A percentile compares a stretch with the other conserved stretches of the same genome.
phyloP scores from a whole-genome alignment of 768 basidiomycete species.

The Suillus sp. region DNA sequence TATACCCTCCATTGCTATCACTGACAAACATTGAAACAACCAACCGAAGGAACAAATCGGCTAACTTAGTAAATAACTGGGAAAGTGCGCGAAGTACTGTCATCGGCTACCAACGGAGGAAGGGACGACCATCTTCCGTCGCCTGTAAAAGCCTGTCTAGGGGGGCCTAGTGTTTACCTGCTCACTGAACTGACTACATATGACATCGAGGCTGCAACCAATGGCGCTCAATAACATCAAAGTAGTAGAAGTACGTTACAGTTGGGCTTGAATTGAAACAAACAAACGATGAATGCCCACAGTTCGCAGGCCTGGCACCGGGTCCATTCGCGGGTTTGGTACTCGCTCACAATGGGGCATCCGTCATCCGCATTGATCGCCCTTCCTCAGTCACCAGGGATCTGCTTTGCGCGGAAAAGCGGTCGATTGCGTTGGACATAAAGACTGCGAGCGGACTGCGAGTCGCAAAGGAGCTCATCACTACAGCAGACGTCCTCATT shows the following conservation, averaged over 20 bases:
- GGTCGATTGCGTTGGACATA: constrained; percentile 69
- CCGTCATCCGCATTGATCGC: constrained; percentile 73
- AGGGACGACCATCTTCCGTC: no score
- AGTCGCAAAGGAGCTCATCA: constrained; percentile 57
- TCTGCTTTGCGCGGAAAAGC: constrained; percentile 70
- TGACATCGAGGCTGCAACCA: background rate
- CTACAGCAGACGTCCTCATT: constrained; percentile 75
- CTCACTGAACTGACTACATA: background rate
- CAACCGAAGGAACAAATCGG: no score
- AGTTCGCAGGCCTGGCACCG: constrained; percentile 85
- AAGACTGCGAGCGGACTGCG: constrained; percentile 62
- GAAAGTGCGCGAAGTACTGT: no score
- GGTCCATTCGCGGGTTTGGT: constrained; percentile 79
- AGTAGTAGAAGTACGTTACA: constrained; percentile 46
- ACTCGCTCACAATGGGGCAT: constrained; percentile 79
- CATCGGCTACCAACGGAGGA: no score
- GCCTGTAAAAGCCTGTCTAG: background rate
- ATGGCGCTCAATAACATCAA: constrained; percentile 56
- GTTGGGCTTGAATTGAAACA: background rate
- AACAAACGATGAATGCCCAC: constrained; percentile 1
- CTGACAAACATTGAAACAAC: no score
- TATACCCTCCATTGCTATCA: no score
- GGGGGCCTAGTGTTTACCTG: background rate
- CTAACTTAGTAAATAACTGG: no score
- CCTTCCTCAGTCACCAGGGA: constrained; percentile 49